Evolutionary conservation across 306 rosid species (phyloP), one percentile per base, ranked within the genome.

Genomic region (Cucurbita argyrosperma): DNA sequence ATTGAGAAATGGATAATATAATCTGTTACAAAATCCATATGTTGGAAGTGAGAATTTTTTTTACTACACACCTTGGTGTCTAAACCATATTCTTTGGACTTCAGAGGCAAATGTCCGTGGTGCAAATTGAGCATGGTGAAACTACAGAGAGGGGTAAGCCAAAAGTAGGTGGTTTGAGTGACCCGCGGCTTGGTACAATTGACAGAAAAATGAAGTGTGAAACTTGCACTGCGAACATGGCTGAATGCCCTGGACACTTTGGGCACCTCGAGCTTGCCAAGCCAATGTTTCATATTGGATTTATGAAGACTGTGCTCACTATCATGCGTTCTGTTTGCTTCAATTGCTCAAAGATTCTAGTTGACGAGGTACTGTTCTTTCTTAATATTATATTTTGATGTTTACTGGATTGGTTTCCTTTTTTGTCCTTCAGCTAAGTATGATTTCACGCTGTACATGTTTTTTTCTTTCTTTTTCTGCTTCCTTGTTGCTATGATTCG

Each of bases 31-130:
- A 43, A 21, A 21, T 40, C 37, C 5, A 46, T 6, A 40, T 9
- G 38, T 64, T 38, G 46, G 38, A 7, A 61, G n/a, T 63, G 50
- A 9, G 5, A 4, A 4, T 0, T 18, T 18, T 64, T 1, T 37
- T 35, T 18, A 65, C 15, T 2, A 37, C 5, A n/a, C 37, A 3
- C 4, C 5, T 6, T 14, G 65, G 58, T 61, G 23, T 76, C 18
- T 73, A 60, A 81, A 52, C 76, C 43, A 7, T 38, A 18, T 43
- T 56, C 60, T 81, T 81, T 80, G 76, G 62, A 59, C 76, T 79
- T 87, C 97, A 94, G 99, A 84, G 99, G 79, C 99, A 94, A 88
- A 91, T 94, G 99, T 91, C 99, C 19, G 97, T 89, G 6, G 95
- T 94, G 75, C 96, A 88, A 86, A 88, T 94, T 72, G 97, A 91